Evolutionary conservation across 176 grass and related monocot genomes (phyloP).

Genomic region (Hordeum vulgare): DNA sequence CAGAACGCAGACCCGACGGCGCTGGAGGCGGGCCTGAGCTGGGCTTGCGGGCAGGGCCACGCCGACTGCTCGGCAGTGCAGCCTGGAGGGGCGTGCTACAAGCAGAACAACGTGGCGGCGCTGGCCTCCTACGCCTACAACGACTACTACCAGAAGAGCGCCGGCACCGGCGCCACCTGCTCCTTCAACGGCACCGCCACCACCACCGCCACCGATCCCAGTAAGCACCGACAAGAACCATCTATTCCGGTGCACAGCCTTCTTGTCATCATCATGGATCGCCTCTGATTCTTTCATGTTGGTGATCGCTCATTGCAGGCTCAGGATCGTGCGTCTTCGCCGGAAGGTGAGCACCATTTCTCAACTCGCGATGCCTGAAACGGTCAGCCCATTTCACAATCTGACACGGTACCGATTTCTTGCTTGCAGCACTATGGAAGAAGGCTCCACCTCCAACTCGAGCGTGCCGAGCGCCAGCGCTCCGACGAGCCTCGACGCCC

Average conservation of each 20-base stretch:
- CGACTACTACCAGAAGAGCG: slow-evolving; percentile 65
- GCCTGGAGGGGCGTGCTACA: slow-evolving; percentile 54
- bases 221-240: slow-evolving; percentile 21
- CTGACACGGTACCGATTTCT: not conserved
- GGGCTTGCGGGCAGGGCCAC: slow-evolving; percentile 60
- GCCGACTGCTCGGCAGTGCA: slow-evolving; percentile 76
- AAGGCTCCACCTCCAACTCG: slow-evolving; percentile 28
- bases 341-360: slow-evolving; percentile 50
- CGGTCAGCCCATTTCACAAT: not conserved
- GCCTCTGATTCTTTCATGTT: not conserved
- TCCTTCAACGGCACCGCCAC: slow-evolving; percentile 68
- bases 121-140: slow-evolving; percentile 90
- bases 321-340: slow-evolving; percentile 66
- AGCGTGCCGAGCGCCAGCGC: slow-evolving; percentile 2
- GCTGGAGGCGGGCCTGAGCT: slow-evolving; percentile 52
- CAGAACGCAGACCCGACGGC: slow-evolving; percentile 51
- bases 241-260: not conserved
- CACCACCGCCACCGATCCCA: slow-evolving; percentile 51
- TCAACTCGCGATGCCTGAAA: not conserved
- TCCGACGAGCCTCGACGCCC: not conserved
- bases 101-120: slow-evolving; percentile 55
- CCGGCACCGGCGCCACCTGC: slow-evolving; percentile 59
- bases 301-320: slow-evolving; percentile 32
- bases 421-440: slow-evolving; percentile 20
- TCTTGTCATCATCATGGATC: not conserved